Evolutionary conservation across 768 basidiomycete genomes (phyloP).

Genomic region (Auriscalpium vulgare): DNA sequence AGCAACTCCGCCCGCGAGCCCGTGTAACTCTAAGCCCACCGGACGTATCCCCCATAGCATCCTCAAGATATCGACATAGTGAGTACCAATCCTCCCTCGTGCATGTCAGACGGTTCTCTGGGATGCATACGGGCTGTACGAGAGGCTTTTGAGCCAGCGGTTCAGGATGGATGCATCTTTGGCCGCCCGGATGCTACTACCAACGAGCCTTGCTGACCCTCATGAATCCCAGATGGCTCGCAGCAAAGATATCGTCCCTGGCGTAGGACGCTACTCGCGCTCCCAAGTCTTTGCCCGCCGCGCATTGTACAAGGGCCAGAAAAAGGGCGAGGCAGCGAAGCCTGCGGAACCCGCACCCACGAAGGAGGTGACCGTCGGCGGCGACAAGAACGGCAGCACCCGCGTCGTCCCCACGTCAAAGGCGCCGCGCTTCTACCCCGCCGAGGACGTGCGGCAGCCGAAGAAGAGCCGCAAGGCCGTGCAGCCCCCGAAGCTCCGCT

Average conservation of each 20-base stretch:
- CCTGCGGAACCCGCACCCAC: constrained; percentile 49
- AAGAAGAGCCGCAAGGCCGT: constrained; percentile 88
- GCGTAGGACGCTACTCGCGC: constrained; percentile 76
- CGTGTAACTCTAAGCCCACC: constrained; percentile 9
- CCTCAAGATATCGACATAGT: constrained; percentile 39
- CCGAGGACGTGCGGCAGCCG: constrained; percentile 86
- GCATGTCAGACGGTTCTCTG: not conserved
- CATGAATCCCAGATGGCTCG: constrained; percentile 61
- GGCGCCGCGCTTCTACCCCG: constrained; percentile 88
- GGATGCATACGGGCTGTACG: not conserved
- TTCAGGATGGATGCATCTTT: constrained; percentile 26
- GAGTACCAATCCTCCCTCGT: constrained; percentile 24
- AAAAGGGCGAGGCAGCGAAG: constrained; percentile 67
- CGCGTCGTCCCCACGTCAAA: constrained; percentile 82
- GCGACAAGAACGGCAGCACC: constrained; percentile 84
- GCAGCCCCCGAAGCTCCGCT: constrained; percentile 71
- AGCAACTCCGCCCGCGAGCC: constrained; percentile 4
- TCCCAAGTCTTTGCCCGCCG: constrained; percentile 77
- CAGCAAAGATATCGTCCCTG: constrained; percentile 75
- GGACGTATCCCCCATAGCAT: constrained; percentile 23
- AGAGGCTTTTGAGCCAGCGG: constrained; percentile 10
- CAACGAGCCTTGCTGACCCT: not conserved
- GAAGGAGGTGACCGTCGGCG: constrained; percentile 78
- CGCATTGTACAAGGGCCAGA: constrained; percentile 76
- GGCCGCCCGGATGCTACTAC: constrained; percentile 27